Base-by-base conservation (phyloP, 192 early-diverging fungal genomes). In the Coemansia sp. region DNA sequence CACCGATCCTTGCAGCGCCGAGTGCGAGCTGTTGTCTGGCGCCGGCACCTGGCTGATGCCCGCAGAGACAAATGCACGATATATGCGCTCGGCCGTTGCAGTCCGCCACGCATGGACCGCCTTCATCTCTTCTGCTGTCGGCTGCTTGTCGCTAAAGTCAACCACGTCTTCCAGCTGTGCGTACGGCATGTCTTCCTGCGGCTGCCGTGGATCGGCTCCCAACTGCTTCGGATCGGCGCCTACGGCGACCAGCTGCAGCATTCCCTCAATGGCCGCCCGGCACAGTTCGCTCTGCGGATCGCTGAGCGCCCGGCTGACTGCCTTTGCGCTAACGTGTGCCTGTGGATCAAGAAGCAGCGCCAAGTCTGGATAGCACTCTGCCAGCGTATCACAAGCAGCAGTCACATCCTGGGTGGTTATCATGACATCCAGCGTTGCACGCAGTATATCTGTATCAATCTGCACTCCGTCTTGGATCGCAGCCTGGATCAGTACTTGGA, bases 31-130 rank as follows among this genome's bases (percentile, higher is more conserved):
- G 10, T 56, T 31, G 42, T 74, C 77, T 1, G 77, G 77, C 6
- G 77, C 53, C 8, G 72, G 59, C 8, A 80, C 58, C 44, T 80
- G 71, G 20, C 49, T 38, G 15, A 80, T 74, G 3, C 77, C 77
- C 2, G 68, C 36, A 0, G 77, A 67, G 9, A 80, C 52, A 48
- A 60, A 74, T 5, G 62, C 60, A 10, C 68, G 68, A 31, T 80
- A 80, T 15, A 80, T 62, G 58, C 72, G 66, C 59, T 80, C 77
- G 1, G 59, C 64, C 12, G 72, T 68, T 8, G 62, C 61, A 2
- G 65, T 64, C n/a, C 77, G 68, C 77, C 77, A 80, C 14, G 10
- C 15, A 15, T 21, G 31, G 9, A 51, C n/a, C 2, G 44, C 48
- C 4, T 52, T 49, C 7, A 42, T 36, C 42, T 58, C 54, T 10